These are phyloP conservation scores for Lactarius deliciosus DNA, from an alignment of 768 basidiomycete species.

Conservation along the genomic window DNA sequence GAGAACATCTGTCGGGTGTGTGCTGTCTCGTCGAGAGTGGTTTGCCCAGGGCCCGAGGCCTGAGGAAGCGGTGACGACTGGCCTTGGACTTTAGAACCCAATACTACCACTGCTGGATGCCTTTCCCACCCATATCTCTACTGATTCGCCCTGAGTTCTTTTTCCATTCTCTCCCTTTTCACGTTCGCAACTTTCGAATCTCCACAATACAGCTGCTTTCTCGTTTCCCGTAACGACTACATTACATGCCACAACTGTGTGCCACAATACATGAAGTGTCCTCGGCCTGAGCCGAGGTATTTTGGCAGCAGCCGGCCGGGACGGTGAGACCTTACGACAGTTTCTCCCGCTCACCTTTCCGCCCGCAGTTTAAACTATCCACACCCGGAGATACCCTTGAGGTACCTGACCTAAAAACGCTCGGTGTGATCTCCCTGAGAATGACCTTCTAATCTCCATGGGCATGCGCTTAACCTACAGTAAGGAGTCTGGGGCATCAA, in stretches of 20 bases:
- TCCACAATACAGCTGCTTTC: background rate
- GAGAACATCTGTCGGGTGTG: background rate
- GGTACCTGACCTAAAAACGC: conserved; percentile 7
- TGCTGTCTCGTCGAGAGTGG: background rate
- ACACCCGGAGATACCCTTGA: conserved; percentile 20
- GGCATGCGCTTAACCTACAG: background rate
- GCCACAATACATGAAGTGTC: background rate
- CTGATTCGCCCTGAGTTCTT: background rate
- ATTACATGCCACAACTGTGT: background rate
- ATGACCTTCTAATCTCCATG: conserved; percentile 19
- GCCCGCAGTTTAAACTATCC: conserved; percentile 5
- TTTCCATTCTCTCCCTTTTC: background rate
- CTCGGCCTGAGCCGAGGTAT: background rate
- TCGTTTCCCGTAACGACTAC: conserved; percentile 7
- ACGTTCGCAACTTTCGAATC: conserved; percentile 3
- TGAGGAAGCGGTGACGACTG: background rate
- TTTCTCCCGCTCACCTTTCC: conserved; percentile 3
- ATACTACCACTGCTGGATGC: background rate
- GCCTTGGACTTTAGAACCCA: background rate
- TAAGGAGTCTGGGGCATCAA: conserved; percentile 1
- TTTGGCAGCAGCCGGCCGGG: background rate
- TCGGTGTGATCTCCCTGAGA: background rate
- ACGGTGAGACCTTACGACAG: no score
- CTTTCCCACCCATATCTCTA: background rate
- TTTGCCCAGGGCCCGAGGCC: background rate